phyloP scores from a whole-genome alignment of 163 green algal species.

The Prototheca wickerhamii region DNA sequence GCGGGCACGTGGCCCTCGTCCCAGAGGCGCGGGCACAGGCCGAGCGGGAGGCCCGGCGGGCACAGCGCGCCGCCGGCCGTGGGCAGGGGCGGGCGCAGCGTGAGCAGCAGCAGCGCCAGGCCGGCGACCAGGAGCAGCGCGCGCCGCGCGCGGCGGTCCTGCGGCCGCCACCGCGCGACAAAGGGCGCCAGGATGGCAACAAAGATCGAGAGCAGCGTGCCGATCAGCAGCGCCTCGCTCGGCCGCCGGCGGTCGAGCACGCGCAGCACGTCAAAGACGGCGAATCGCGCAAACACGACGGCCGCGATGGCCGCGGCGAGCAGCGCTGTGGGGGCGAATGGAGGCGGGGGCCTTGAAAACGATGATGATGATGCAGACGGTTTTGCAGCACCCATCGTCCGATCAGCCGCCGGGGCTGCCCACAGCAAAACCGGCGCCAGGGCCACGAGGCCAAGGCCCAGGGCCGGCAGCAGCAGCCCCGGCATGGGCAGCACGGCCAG shows the following conservation, averaged over 20 bases:
- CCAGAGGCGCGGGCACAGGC: slow-evolving; percentile 80
- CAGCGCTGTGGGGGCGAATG: not conserved
- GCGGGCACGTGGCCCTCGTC: slow-evolving; percentile 74
- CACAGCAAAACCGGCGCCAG: not conserved
- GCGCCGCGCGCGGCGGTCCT: slow-evolving; percentile 15
- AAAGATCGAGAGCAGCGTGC: slow-evolving; percentile 53
- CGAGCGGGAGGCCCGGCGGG: slow-evolving; percentile 60
- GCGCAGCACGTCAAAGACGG: slow-evolving; percentile 72
- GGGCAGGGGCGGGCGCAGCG: slow-evolving; percentile 81
- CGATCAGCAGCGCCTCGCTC: slow-evolving; percentile 66
- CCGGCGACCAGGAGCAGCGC: slow-evolving; percentile 33
- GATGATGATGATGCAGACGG: too few relatives aligned
- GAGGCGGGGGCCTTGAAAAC: too few relatives aligned
- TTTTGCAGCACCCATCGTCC: too few relatives aligned
- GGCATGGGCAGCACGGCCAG: not conserved
- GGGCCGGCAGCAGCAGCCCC: not conserved
- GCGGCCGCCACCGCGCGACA: slow-evolving; percentile 29
- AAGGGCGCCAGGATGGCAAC: slow-evolving; percentile 48
- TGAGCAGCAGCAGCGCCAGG: slow-evolving; percentile 47
- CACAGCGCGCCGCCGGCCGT: slow-evolving; percentile 64
- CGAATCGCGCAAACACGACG: slow-evolving; percentile 48
- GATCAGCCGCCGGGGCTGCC: too few relatives aligned
- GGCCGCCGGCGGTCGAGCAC: slow-evolving; percentile 34
- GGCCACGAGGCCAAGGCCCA: not conserved
- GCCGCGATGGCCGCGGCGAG: not conserved